A percentile compares a stretch with the other conserved stretches of the same genome.
phyloP scores from a whole-genome alignment of 164 flowering plant genomes.

The Warburgia ugandensis region DNA sequence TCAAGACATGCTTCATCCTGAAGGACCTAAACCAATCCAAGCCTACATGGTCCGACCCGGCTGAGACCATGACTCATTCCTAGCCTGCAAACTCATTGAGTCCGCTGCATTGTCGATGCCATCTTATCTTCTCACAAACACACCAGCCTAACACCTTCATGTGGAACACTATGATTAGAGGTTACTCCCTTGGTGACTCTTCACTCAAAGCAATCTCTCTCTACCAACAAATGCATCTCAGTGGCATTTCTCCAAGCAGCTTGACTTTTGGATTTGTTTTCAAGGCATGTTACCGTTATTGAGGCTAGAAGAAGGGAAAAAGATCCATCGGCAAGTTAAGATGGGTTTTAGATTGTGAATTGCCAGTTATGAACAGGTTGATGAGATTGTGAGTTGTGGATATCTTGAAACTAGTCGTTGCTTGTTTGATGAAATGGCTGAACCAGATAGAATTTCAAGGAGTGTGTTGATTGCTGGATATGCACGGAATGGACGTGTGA shows the following conservation, averaged over 20 bases:
- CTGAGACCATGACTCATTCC: conserved; percentile 10
- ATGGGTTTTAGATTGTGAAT: conserved; percentile 13
- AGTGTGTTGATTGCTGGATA: conserved; percentile 20
- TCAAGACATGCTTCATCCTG: conserved; percentile 9
- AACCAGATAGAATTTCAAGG: conserved; percentile 15
- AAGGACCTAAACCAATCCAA: conserved; percentile 13
- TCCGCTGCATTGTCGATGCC: conserved; percentile 13
- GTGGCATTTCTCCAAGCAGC: conserved; percentile 7
- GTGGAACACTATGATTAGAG: conserved; percentile 25
- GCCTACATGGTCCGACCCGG: conserved; percentile 18
- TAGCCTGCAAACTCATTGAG: conserved; percentile 19
- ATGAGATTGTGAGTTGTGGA: conserved; percentile 8
- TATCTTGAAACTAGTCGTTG: conserved; percentile 1
- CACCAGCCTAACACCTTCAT: conserved; percentile 16
- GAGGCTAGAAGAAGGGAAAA: conserved; percentile 7
- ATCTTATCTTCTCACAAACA: conserved; percentile 13
- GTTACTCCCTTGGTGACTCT: conserved; percentile 11
- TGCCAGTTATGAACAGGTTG: conserved; percentile 11
- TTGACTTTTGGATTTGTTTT: conserved; percentile 18
- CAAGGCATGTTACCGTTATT: conserved; percentile 14
- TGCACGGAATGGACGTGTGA: conserved; percentile 8
- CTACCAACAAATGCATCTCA: conserved; percentile 10
- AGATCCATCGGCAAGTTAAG: conserved; percentile 10
- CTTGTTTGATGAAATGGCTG: conserved; percentile 19
- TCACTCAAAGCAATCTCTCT: conserved; percentile 8